These are phyloP conservation scores for Paecilomyces sp. DNA, from an alignment of 2,329 filamentous ascomycete genomes.

Conservation along the genomic window DNA sequence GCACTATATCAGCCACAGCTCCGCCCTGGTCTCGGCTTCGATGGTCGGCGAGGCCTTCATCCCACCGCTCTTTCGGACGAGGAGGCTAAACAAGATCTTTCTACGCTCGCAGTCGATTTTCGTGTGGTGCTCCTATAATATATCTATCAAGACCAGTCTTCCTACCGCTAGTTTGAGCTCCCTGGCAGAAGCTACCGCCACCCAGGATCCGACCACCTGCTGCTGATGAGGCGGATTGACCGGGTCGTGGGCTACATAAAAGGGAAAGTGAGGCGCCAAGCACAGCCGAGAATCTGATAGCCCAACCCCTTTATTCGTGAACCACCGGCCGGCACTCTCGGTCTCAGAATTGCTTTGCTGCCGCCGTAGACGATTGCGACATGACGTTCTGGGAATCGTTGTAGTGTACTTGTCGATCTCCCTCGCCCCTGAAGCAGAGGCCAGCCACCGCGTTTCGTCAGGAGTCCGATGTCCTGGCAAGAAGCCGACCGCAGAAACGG, in stretches of 20 bases:
- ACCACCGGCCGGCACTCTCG: not conserved
- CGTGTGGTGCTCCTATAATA: not conserved
- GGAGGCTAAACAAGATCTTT: not conserved
- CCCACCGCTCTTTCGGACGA: not conserved
- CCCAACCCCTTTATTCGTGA: conserved; percentile 5
- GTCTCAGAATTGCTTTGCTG: conserved; percentile 1
- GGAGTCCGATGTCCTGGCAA: not conserved
- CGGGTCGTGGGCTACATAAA: not conserved
- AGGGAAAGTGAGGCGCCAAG: conserved; percentile 17
- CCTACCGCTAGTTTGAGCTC: not conserved
- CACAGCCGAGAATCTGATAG: conserved; percentile 1
- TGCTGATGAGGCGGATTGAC: not conserved
- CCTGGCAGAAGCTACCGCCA: not conserved
- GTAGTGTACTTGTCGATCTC: not conserved
- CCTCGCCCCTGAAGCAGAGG: not conserved
- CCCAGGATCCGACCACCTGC: not conserved
- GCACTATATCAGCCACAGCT: not conserved
- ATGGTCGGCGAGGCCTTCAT: not conserved
- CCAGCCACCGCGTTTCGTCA: not conserved
- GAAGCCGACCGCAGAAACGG: not conserved
- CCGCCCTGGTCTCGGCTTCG: not conserved
- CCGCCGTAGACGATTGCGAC: not conserved
- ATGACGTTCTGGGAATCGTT: not conserved
- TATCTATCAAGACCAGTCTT: not conserved
- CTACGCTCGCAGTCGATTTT: not conserved